Evolutionary conservation across 257 asterid species (phyloP), one percentile per base, ranked within the genome.

Genomic region (Ehretia macrophylla): DNA sequence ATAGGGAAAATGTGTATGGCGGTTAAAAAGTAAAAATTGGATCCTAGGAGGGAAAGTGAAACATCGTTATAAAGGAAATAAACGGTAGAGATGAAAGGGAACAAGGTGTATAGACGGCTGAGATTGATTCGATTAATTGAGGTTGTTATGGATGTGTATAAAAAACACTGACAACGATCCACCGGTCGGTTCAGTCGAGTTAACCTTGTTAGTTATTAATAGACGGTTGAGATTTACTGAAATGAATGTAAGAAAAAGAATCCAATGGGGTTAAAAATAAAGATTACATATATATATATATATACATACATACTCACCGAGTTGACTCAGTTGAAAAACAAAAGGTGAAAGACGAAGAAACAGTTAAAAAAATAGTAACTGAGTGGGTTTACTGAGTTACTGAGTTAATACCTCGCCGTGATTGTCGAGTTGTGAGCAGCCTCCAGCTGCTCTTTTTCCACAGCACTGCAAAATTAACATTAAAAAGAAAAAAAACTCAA

Each of bases 401-500:
- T 27, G 35, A 42, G 16, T 42, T 10, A 42, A 78, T 77, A 90
- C 97, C 76, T 77, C 23, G 65, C 72, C 68, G 83, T 82, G 94
- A 84, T 80, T 79, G 94, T 82, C 77, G 92, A 74, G 86, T 89
- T 86, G 56, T 68, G 49, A 5, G 85, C 79, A 79, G 78, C 82
- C 85, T 73, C 79, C 68, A 81, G 63, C 69, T 76, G 62, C 73
- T 68, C 71, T 66, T 70, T 74, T 76, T 75, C 85, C 62, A 64
- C 72, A 16, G 23, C 73, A 38, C 95, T 88, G 80, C 35, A 48
- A 50, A 20, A 37, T 1, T 17, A 48, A 61, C 19, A 32, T 22
- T 5, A 27, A 51, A 35, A 35, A 39, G 46, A 58, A 47, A 21
- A 52, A 21, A 22, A 20, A 14, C 8, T 21, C 39, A 52, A 52